These are phyloP conservation scores for Sporothrix euskadiensis DNA, from an alignment of 2,329 filamentous ascomycete species.

Conservation along the genomic window DNA sequence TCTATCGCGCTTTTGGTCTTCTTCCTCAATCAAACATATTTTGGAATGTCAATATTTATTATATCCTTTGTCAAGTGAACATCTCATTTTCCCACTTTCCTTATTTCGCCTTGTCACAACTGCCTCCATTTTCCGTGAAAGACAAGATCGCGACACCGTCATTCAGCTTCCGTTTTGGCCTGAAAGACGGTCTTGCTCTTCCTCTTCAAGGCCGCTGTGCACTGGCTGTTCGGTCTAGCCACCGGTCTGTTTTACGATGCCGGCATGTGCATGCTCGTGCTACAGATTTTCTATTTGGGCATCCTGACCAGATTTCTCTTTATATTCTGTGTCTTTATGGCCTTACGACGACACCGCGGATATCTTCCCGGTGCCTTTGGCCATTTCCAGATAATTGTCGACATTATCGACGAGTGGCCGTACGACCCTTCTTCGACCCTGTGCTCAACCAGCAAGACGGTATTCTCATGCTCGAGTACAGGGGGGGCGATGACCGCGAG, in stretches of 20 bases:
- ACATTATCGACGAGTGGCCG: conserved; percentile 40
- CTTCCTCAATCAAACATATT: not conserved
- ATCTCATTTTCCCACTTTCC: not conserved
- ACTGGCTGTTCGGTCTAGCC: conserved; percentile 40
- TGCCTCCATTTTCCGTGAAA: not conserved
- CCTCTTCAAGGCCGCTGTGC: conserved; percentile 37
- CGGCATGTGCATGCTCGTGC: conserved; percentile 39
- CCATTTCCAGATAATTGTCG: conserved; percentile 40
- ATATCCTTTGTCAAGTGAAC: not conserved
- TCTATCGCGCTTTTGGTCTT: not conserved
- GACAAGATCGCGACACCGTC: conserved; percentile 36
- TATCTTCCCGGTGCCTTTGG: conserved; percentile 38
- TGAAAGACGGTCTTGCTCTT: conserved; percentile 39
- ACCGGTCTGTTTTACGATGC: conserved; percentile 37
- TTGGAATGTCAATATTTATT: not conserved
- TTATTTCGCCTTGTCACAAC: too few species aligned
- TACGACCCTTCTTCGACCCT: conserved; percentile 13
- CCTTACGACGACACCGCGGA: conserved; percentile 33
- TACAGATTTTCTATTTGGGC: conserved; percentile 37
- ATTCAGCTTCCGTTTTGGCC: conserved; percentile 35
- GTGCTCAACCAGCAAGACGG: not conserved
- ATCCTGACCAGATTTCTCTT: not conserved
- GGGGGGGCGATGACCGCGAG: too few species aligned
- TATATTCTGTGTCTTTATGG: conserved; percentile 33
- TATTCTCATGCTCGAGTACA: not conserved